A percentile compares a stretch with the other conserved stretches of the same genome.
phyloP scores from a whole-genome alignment of 371 early-diverging fungal genomes.

The Chytridiales sp. region DNA sequence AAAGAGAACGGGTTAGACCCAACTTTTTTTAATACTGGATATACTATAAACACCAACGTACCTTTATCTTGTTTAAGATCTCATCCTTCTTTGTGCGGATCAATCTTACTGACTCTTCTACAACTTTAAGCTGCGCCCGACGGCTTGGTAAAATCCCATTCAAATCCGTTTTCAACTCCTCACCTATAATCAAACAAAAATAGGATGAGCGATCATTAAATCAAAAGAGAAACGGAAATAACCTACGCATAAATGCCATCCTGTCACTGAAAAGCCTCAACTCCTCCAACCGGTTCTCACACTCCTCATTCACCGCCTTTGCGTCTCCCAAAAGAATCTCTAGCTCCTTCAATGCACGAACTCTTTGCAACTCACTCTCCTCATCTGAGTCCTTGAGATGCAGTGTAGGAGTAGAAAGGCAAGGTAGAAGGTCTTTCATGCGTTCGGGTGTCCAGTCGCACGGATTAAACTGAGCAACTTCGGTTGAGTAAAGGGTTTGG shows the following conservation, averaged over 20 bases:
- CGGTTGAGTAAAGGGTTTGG: background rate
- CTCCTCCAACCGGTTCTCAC: conserved; percentile 5
- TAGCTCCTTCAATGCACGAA: background rate
- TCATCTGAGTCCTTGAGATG: too few relatives aligned
- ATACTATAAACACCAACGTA: background rate
- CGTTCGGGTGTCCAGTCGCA: conserved; percentile 17
- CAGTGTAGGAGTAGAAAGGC: too few relatives aligned
- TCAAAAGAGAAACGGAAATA: background rate
- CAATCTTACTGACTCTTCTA: conserved; percentile 8
- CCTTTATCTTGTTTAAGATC: conserved; percentile 6
- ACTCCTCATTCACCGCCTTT: background rate
- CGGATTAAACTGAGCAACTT: conserved; percentile 21
- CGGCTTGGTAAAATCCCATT: background rate
- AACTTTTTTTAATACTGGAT: too few relatives aligned
- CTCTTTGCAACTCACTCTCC: too few relatives aligned
- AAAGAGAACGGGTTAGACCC: too few relatives aligned
- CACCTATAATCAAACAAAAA: background rate
- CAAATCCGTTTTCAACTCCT: background rate
- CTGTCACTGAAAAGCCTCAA: conserved; percentile 2
- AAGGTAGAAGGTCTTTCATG: conserved; percentile 11
- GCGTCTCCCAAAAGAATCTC: background rate
- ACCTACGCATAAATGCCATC: conserved; percentile 10
- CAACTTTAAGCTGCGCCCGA: conserved; percentile 1
- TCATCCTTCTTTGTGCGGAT: conserved; percentile 7
- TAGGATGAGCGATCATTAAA: background rate